Evolutionary conservation across 106 monocot species (phyloP).

Genomic region (Alisma plantagoaquatica): DNA sequence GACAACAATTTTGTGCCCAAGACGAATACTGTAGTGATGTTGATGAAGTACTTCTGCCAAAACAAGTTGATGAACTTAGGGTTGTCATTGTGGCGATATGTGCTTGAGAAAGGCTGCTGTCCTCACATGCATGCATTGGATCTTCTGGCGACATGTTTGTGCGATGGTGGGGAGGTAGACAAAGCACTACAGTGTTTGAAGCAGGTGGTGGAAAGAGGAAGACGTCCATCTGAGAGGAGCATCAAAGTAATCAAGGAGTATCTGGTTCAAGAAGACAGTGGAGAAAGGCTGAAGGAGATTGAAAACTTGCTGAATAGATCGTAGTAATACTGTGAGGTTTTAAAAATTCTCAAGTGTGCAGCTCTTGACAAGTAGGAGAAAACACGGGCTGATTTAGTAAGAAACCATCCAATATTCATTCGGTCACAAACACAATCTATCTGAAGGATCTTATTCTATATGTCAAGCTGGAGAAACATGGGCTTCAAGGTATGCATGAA

Average conservation of each 20-base stretch:
- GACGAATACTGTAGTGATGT: slow-evolving; percentile 61
- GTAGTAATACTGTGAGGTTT: too few species aligned
- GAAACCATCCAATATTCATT: too few species aligned
- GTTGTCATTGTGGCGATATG: slow-evolving; percentile 57
- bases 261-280: slow-evolving; percentile 20
- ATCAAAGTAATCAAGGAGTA: slow-evolving; percentile 48
- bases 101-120: slow-evolving; percentile 65
- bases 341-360: too few species aligned
- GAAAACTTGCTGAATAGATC: slow-evolving; percentile 29
- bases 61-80: slow-evolving; percentile 53
- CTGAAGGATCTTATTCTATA: too few species aligned
- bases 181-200: slow-evolving; percentile 60
- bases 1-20: slow-evolving; percentile 46
- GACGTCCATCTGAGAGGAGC: slow-evolving; percentile 52
- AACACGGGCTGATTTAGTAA: too few species aligned
- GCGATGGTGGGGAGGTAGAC: slow-evolving; percentile 34
- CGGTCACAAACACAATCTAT: too few species aligned
- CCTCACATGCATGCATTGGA: slow-evolving; percentile 79
- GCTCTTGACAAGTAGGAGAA: too few species aligned
- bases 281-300: slow-evolving; percentile 47
- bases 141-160: slow-evolving; percentile 53
- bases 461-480: too few species aligned
- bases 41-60: slow-evolving; percentile 71
- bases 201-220: slow-evolving; percentile 58
- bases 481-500: too few species aligned